Conservation (phyloP, 2,329 filamentous ascomycete species). For the Fusarium irregulare region DNA sequence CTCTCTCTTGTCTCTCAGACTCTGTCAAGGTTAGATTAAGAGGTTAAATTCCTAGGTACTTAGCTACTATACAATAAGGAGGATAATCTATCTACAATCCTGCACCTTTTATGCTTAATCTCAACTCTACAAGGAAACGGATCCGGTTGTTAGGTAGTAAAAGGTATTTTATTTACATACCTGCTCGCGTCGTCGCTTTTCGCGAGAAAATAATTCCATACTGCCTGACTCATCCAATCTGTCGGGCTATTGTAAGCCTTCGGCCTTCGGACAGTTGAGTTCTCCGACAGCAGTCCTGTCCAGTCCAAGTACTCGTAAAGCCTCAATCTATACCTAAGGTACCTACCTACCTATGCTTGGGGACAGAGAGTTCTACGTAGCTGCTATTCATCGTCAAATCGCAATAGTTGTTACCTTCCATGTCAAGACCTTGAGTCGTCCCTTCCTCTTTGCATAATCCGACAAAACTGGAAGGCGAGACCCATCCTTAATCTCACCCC, state of each 20-base stretch:
- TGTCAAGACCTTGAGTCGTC: not conserved
- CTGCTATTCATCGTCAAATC: not conserved
- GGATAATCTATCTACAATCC: not conserved
- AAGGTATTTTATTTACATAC: not conserved
- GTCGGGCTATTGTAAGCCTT: conserved; percentile 38
- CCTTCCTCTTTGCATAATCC: not conserved
- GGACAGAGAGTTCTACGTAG: conserved; percentile 18
- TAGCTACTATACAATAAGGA: not conserved
- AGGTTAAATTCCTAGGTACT: not conserved
- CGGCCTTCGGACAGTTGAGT: conserved; percentile 43
- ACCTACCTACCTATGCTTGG: not conserved
- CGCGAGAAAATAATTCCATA: not conserved
- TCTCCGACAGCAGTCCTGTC: conserved; percentile 20
- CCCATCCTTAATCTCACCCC: not conserved
- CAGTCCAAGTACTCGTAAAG: conserved; percentile 31
- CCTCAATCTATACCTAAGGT: conserved; percentile 6
- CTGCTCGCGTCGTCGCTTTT: conserved; percentile 22
- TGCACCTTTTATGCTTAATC: conserved; percentile 14
- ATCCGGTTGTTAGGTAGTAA: no score
- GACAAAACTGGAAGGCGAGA: not conserved
- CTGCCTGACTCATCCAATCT: conserved; percentile 35
- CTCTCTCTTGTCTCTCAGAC: not conserved
- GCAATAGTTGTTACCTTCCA: not conserved
- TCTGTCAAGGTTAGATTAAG: conserved; percentile 5
- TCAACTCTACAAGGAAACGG: not conserved